These are phyloP conservation scores for Grosmannia serpens DNA, from an alignment of 2,329 filamentous ascomycete species.

Conservation along the genomic window DNA sequence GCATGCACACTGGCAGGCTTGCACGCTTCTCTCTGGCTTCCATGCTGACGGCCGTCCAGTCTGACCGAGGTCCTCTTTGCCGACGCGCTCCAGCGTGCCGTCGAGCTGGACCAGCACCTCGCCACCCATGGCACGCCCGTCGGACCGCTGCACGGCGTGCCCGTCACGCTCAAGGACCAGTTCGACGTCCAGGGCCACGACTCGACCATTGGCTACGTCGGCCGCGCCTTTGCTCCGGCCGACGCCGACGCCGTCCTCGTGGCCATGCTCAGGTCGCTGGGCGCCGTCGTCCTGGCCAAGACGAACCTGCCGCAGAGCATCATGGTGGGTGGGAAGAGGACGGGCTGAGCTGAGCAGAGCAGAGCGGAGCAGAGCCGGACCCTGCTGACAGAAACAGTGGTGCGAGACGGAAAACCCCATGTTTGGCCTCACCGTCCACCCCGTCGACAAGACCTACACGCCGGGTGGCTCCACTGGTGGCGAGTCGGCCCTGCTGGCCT, in stretches of 20 bases:
- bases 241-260: conserved; percentile 8
- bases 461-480: conserved; percentile 26
- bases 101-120: conserved; percentile 20
- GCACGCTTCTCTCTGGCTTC: not conserved
- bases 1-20: not conserved
- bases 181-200: conserved; percentile 8
- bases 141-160: conserved; percentile 30
- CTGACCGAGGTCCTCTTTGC: conserved; percentile 29
- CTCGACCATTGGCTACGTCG: conserved; percentile 23
- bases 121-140: conserved; percentile 16
- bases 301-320: conserved; percentile 18
- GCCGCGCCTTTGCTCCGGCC: conserved; percentile 5
- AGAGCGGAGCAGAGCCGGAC: not conserved
- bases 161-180: conserved; percentile 24
- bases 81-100: conserved; percentile 19
- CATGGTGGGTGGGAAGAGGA: conserved; percentile 4
- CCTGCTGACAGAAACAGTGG: conserved; percentile 5
- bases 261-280: conserved; percentile 16
- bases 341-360: not conserved
- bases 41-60: conserved; percentile 10
- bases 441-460: conserved; percentile 20
- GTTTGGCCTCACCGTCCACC: conserved; percentile 23
- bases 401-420: conserved; percentile 25
- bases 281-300: conserved; percentile 18
- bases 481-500: conserved; percentile 23